These are phyloP conservation scores for bread wheat (Triticum aestivum) DNA, from an alignment of 176 grass and related monocot species.

Conservation along the genomic window IWGSC_CS_RefSeq_v2.1 NC_057807.1:650739712-650740211, in stretches of 20 bases:
- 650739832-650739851: background rate
- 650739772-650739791: background rate
- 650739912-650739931: background rate
- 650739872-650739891: background rate
- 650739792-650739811: background rate
- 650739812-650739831: background rate
- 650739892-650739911: background rate
- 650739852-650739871: background rate
- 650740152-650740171: background rate
- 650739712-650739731: background rate
- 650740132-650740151: background rate
- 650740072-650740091: background rate
- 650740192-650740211: constrained; percentile 44
- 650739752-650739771: background rate
- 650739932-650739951: background rate
- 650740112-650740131: background rate
- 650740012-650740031: background rate
- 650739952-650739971: background rate
- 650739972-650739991: background rate
- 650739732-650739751: background rate
- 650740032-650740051: background rate
- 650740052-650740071: background rate
- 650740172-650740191: background rate
- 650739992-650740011: background rate
- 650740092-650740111: background rate